phyloP scores from a whole-genome alignment of 208 protist species.

The Leishmania gerbilli region DNA sequence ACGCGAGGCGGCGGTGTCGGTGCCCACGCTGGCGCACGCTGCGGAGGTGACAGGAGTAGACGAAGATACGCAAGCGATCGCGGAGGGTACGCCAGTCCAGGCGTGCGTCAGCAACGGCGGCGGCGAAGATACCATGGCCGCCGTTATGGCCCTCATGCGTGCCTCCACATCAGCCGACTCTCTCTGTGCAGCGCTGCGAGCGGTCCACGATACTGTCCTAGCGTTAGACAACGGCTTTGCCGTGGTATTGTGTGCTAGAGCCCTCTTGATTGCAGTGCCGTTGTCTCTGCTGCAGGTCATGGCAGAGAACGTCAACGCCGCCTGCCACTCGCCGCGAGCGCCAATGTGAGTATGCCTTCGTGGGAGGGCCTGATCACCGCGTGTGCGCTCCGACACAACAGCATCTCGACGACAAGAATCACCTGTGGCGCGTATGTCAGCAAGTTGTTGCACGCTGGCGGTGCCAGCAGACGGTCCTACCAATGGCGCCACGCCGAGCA shows the following conservation, averaged over 20 bases:
- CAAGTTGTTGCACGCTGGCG: neutral
- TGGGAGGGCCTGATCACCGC: neutral
- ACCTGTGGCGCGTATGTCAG: neutral
- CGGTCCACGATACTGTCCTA: neutral
- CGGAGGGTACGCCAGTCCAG: neutral
- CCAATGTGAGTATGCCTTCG: neutral
- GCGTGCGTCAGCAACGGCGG: neutral
- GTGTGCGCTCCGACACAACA: neutral
- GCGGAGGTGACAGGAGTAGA: neutral
- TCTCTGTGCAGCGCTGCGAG: neutral
- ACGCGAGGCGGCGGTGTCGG: neutral
- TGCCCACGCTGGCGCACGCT: neutral
- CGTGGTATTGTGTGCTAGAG: neutral
- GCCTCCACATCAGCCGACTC: slow-evolving; percentile 8
- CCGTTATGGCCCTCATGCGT: neutral
- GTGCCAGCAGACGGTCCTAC: neutral
- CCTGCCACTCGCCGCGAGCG: neutral
- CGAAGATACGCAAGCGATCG: neutral
- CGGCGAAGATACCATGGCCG: neutral
- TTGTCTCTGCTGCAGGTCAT: neutral
- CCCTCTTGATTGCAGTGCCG: neutral
- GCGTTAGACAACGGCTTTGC: neutral
- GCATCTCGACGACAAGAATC: neutral
- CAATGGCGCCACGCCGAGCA: neutral
- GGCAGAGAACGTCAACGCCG: neutral